Base-by-base conservation (phyloP, 345 rosid genomes). In the Hypericum perforatum region DNA sequence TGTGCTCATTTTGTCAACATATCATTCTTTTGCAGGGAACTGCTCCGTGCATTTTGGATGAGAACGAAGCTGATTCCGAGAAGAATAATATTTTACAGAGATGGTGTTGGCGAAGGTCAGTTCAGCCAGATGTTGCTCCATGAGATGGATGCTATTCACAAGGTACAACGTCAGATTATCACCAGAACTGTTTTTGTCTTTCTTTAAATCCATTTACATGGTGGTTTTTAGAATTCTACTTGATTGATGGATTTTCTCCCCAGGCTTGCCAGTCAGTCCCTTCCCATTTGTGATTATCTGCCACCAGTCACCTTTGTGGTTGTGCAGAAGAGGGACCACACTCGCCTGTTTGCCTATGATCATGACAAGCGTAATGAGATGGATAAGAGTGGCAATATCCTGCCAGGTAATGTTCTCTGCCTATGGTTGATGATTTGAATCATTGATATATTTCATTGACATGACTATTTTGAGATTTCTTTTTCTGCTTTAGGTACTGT, bases 31-130 rank as follows among this genome's bases (percentile, higher is more conserved):
- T 54, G 45, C 70, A 87, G 98, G 66, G 95, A 87, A 43, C 53
- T 77, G 29, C 63, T 82, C 2, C 40, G 58, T 9, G 79, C 87
- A 0, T 87, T 71, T 63, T 36, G 10, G 8, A 77, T n/a, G 6
- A 32, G 59, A 12, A 81, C 82, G 0, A 60, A 74, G 0, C 59
- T 14, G 0, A 84, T 54, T 42, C 92, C 95, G 42, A 0, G 8
- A 0, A 74, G 91, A 64, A 79, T 91, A 54, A 79, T 91, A 50
- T 87, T 91, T 54, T 91, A 66, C 59, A 91, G 96, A 13, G 96
- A 81, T 68, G 92, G 96, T 41, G 98, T 91, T 0, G 78, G 96
- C 16, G 96, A 84, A 63, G 89, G 92, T 0, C 89, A 84, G 29
- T 87, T 87, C 39, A 70, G 36, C 47, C 82, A 84, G 42, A 92